phyloP scores from a whole-genome alignment of 2,329 filamentous ascomycete genomes.

The Penicillium decumbens region DNA sequence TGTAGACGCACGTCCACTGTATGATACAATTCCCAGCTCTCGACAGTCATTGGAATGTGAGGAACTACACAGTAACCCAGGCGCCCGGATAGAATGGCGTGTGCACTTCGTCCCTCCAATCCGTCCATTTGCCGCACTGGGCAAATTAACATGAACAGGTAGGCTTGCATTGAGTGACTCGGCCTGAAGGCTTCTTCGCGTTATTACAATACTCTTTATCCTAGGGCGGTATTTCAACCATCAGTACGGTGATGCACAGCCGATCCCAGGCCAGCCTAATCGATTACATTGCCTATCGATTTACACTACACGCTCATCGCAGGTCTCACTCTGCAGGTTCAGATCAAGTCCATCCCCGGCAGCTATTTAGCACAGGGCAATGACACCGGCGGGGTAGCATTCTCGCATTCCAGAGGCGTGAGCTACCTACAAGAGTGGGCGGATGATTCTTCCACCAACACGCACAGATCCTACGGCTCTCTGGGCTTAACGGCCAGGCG shows the following conservation, averaged over 20 bases:
- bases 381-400: slow-evolving; percentile 1
- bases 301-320: neutral
- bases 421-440: neutral
- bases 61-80: too few species aligned
- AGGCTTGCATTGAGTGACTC: neutral
- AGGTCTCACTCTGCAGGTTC: neutral
- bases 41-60: too few species aligned
- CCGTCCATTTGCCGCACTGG: too few species aligned
- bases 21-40: too few species aligned
- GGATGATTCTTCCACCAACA: neutral
- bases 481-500: neutral
- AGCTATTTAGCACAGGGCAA: neutral
- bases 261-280: neutral
- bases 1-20: too few species aligned
- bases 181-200: neutral
- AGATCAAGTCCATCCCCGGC: neutral
- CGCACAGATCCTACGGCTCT: neutral
- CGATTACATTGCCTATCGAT: neutral
- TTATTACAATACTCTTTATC: neutral
- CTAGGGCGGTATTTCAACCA: neutral
- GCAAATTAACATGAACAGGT: neutral
- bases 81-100: too few species aligned
- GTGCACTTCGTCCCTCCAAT: too few species aligned
- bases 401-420: slow-evolving; percentile 1
- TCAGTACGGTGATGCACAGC: neutral